Evolutionary conservation across 225 moss, liverwort and hornwort species (phyloP).

Genomic region (Physcomitrellopsis africana): DNA sequence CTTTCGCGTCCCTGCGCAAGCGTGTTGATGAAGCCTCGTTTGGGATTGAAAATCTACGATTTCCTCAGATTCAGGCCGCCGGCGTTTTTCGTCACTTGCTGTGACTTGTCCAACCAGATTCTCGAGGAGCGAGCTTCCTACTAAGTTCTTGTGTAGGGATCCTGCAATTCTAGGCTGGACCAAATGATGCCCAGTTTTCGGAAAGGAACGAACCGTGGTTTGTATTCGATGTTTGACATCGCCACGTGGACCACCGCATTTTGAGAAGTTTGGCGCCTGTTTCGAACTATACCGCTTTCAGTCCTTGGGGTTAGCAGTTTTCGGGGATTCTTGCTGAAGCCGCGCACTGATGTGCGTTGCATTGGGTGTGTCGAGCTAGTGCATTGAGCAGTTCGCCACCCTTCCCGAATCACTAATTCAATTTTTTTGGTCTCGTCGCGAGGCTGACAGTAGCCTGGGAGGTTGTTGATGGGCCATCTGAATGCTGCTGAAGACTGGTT

Average conservation of each 20-base stretch:
- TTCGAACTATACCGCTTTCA: background rate
- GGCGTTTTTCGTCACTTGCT: too few species aligned
- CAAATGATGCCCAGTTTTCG: background rate
- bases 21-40: too few species aligned
- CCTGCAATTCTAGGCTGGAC: background rate
- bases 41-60: too few species aligned
- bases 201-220: background rate
- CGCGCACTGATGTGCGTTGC: background rate
- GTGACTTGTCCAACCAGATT: too few species aligned
- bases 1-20: too few species aligned
- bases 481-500: background rate
- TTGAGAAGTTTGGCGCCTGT: slow-evolving; percentile 46
- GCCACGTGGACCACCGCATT: slow-evolving; percentile 32
- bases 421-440: too few species aligned
- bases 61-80: too few species aligned
- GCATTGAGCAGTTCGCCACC: background rate
- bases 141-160: too few species aligned
- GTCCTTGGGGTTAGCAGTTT: background rate
- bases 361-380: background rate
- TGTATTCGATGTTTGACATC: background rate
- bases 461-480: background rate
- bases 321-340: background rate
- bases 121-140: too few species aligned
- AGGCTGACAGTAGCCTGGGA: too few species aligned
- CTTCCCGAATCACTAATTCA: too few species aligned